phyloP scores from a whole-genome alignment of 2,329 filamentous ascomycete genomes.

The Bisporella sp. region DNA sequence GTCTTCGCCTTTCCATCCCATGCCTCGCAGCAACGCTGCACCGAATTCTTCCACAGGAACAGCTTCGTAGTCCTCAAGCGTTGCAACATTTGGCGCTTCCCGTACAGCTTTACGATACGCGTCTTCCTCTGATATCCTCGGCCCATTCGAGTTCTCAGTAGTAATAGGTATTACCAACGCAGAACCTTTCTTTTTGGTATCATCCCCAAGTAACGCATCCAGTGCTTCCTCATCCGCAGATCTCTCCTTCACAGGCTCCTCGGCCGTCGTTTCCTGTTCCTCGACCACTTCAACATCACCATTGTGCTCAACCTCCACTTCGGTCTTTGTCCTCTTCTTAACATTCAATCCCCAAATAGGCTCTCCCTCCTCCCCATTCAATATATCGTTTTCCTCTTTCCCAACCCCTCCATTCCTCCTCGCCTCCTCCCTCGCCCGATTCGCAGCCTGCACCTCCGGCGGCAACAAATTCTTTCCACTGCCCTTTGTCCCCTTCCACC shows the following conservation, averaged over 20 bases:
- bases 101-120: constrained; percentile 65
- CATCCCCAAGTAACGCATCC: constrained; percentile 56
- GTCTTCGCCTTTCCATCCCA: constrained; percentile 81
- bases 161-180: constrained; percentile 45
- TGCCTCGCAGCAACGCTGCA: constrained; percentile 79
- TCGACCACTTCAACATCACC: constrained; percentile 6
- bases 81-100: constrained; percentile 66
- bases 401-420: constrained; percentile 25
- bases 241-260: constrained; percentile 19
- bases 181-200: constrained; percentile 35
- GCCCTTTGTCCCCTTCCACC: constrained; percentile 49
- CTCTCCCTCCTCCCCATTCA: constrained; percentile 34
- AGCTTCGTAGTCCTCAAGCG: constrained; percentile 76
- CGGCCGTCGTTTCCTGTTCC: constrained; percentile 21
- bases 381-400: constrained; percentile 36
- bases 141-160: constrained; percentile 10
- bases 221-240: constrained; percentile 59
- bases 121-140: constrained; percentile 50
- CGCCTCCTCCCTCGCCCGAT: constrained; percentile 16
- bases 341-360: constrained; percentile 42
- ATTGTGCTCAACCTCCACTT: constrained; percentile 14
- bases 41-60: constrained; percentile 95
- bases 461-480: constrained; percentile 50
- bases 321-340: constrained; percentile 27
- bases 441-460: constrained; percentile 42